Conservation (phyloP, 441 rosid genomes). For the Pelargonium australe region DNA sequence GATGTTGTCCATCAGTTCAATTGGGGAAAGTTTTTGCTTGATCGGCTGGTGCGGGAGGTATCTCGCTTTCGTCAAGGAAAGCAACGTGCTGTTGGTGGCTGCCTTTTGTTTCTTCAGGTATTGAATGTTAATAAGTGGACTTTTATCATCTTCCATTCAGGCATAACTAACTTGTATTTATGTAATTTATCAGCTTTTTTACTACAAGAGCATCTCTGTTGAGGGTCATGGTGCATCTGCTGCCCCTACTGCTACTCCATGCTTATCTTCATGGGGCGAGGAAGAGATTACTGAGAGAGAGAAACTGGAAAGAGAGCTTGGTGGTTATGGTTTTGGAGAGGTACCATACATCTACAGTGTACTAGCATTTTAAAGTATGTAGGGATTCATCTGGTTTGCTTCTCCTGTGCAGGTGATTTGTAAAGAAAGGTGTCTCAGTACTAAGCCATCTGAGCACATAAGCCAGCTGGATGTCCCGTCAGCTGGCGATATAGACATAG, state of each 20-base stretch:
- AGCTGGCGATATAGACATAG: slow-evolving; percentile 14
- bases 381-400: slow-evolving; percentile 15
- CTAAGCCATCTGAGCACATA: slow-evolving; percentile 21
- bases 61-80: slow-evolving; percentile 43
- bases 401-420: slow-evolving; percentile 27
- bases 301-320: slow-evolving; percentile 39
- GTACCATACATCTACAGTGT: slow-evolving; percentile 18
- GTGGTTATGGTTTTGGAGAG: slow-evolving; percentile 45
- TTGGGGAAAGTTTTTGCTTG: slow-evolving; percentile 46
- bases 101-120: slow-evolving; percentile 48
- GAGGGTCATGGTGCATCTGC: slow-evolving; percentile 26
- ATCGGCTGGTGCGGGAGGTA: slow-evolving; percentile 40
- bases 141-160: slow-evolving; percentile 5
- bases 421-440: slow-evolving; percentile 23
- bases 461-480: slow-evolving; percentile 19
- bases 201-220: slow-evolving; percentile 35
- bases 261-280: slow-evolving; percentile 44
- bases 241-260: slow-evolving; percentile 18
- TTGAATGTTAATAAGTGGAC: background rate
- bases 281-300: slow-evolving; percentile 46
- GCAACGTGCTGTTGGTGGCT: slow-evolving; percentile 46
- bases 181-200: slow-evolving; percentile 30
- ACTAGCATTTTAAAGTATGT: background rate
- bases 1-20: slow-evolving; percentile 39
- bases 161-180: slow-evolving; percentile 11